Evolutionary conservation across 1,284 basidiomycete genomes (phyloP), one percentile per base, ranked within the genome.

Genomic region (Ustilago bromivora): DNA sequence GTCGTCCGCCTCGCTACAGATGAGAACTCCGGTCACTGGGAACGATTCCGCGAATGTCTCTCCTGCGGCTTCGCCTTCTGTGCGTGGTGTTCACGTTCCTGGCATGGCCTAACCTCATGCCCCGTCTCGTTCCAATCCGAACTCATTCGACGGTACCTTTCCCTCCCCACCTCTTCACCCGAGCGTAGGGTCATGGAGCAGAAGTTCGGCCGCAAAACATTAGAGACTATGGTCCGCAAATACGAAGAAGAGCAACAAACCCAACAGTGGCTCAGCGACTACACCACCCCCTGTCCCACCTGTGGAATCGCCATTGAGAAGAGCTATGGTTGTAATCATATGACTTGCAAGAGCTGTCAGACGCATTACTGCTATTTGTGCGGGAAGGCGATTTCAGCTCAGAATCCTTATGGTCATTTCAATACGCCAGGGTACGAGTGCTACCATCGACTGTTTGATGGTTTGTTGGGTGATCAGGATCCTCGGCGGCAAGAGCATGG

Each of bases 361-460:
- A 73, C 75, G 52, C 78, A 80, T 49, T 80, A 76, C 54, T 80
- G 78, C 57, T 77, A 77, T 23, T 58, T 80, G 19, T 80, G 78
- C 61, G 75, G 75, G n/a, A 70, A 77, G 57, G 35, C 65, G 0
- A 71, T 80, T 23, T 65, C 61, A 31, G 55, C 61, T 11, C 66
- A 66, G 36, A 74, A 75, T 31, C 78, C 78, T n/a, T 80, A 80
- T 34, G 28, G 41, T 43, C 76, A 78, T 41, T 78, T 74, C 61
- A 74, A 78, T 61, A 70, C 61, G 34, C 76, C 71, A 7, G 76
- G 67, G 0, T 57, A 57, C 53, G 59, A 64, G 8, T 78, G 76
- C 57, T 78, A 71, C 47, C 67, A 78, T 38, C 51, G 71, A 5
- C 65, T 78, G 9, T 74, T 78, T 35, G 76, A 78, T 31, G 71